Evolutionary conservation across 768 basidiomycete genomes (phyloP).

Genomic region (Suillus plorans): DNA sequence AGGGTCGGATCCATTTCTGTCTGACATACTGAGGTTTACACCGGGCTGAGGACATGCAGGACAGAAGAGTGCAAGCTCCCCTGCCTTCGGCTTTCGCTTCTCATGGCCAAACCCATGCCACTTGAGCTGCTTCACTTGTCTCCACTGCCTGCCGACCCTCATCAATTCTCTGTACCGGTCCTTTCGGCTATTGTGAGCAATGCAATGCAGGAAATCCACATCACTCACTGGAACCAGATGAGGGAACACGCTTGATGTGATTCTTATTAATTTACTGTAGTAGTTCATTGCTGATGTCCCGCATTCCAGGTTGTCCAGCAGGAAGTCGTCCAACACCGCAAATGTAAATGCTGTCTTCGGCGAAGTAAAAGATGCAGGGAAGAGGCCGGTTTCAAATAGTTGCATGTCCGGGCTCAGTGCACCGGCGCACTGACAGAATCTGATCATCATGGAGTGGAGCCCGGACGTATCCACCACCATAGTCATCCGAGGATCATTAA

Average conservation of each 20-base stretch:
- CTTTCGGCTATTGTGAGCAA: neutral
- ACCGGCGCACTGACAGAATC: neutral
- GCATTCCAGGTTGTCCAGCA: conserved; percentile 11
- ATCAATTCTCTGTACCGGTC: neutral
- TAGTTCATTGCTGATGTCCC: conserved; percentile 15
- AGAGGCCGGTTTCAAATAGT: neutral
- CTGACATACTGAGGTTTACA: neutral
- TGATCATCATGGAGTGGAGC: neutral
- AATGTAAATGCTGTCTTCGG: neutral
- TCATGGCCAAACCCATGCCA: neutral
- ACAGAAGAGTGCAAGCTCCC: conserved; percentile 22
- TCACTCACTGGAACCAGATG: neutral
- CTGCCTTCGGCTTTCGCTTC: neutral
- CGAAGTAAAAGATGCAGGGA: neutral
- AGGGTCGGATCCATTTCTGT: accelerated
- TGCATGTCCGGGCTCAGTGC: neutral
- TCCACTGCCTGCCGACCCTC: neutral
- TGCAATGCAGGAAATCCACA: neutral
- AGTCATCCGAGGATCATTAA: neutral
- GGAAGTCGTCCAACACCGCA: conserved; percentile 1
- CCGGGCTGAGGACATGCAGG: conserved; percentile 26
- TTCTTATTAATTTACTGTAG: conserved; percentile 8
- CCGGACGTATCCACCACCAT: neutral
- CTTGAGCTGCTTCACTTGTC: neutral
- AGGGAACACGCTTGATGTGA: neutral